Conservation (phyloP, 306 rosid species). For the Datisca glomerata region DNA sequence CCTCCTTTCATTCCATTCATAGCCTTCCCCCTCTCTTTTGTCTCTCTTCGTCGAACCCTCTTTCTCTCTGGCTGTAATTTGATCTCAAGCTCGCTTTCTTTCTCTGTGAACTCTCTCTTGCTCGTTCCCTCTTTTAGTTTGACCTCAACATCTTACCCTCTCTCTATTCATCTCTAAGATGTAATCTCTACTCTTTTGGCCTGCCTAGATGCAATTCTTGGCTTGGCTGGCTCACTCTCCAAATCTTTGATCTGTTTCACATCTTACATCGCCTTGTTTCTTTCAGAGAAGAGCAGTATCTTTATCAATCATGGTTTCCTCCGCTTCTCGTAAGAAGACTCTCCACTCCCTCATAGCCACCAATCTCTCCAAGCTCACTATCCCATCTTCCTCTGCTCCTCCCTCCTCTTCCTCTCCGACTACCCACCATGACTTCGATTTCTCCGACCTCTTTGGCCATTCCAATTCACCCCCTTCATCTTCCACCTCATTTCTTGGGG, state of each 20-base stretch:
- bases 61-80: constrained; percentile 22
- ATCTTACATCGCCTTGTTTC: no score
- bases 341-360: constrained; percentile 40
- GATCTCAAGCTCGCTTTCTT: background rate
- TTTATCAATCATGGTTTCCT: constrained; percentile 46
- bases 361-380: constrained; percentile 48
- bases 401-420: constrained; percentile 12
- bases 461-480: constrained; percentile 15
- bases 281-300: background rate
- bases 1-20: no score
- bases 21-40: no score
- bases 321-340: constrained; percentile 26
- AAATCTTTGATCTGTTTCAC: no score
- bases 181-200: constrained; percentile 11
- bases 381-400: constrained; percentile 38
- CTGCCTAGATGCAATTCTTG: constrained; percentile 18
- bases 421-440: constrained; percentile 16
- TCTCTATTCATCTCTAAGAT: background rate
- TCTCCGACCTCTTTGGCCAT: constrained; percentile 14
- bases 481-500: constrained; percentile 13
- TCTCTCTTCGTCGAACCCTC: no score
- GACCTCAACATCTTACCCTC: no score
- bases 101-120: background rate
- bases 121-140: background rate
- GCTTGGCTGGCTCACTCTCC: constrained; percentile 15